Evolutionary conservation across 1,139 yeast species (phyloP).

Genomic region (Suhomyces maxii): DNA sequence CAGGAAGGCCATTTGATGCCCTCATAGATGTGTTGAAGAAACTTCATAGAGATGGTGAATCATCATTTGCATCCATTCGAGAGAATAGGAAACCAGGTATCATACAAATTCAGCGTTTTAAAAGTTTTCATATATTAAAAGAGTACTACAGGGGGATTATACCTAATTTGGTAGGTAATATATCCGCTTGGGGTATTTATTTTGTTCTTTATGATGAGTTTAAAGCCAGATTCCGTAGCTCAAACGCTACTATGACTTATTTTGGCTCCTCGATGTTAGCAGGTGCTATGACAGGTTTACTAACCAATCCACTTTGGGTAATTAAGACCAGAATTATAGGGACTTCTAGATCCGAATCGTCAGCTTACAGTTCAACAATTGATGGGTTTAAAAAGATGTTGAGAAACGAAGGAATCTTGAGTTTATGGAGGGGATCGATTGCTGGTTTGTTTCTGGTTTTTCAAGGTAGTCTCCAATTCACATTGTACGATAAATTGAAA

Average conservation of each 20-base stretch:
- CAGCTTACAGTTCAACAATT: slow-evolving; percentile 56
- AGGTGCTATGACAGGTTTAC: slow-evolving; percentile 69
- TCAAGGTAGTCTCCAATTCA: slow-evolving; percentile 87
- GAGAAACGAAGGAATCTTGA: slow-evolving; percentile 61
- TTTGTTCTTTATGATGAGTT: slow-evolving; percentile 69
- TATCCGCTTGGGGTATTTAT: slow-evolving; percentile 86
- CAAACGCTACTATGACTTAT: slow-evolving; percentile 29
- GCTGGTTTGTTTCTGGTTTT: slow-evolving; percentile 84
- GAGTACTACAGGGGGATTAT: slow-evolving; percentile 72
- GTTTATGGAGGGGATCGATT: slow-evolving; percentile 79
- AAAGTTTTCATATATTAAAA: slow-evolving; percentile 3
- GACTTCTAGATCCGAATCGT: slow-evolving; percentile 43
- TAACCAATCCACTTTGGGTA: slow-evolving; percentile 94
- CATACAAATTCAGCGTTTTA: neutral
- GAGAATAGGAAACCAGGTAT: neutral
- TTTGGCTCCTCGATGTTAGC: slow-evolving; percentile 50
- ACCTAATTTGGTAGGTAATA: slow-evolving; percentile 80
- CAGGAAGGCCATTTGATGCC: slow-evolving; percentile 14
- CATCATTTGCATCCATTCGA: neutral
- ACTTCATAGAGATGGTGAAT: slow-evolving; percentile 15
- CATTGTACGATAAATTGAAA: slow-evolving; percentile 78
- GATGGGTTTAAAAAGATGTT: slow-evolving; percentile 58
- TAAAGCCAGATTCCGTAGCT: slow-evolving; percentile 34
- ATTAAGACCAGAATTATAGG: slow-evolving; percentile 83
- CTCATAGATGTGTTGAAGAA: slow-evolving; percentile 22